phyloP scores from a whole-genome alignment of 116 monocot genomes.

The Thalassia testudinum region DNA sequence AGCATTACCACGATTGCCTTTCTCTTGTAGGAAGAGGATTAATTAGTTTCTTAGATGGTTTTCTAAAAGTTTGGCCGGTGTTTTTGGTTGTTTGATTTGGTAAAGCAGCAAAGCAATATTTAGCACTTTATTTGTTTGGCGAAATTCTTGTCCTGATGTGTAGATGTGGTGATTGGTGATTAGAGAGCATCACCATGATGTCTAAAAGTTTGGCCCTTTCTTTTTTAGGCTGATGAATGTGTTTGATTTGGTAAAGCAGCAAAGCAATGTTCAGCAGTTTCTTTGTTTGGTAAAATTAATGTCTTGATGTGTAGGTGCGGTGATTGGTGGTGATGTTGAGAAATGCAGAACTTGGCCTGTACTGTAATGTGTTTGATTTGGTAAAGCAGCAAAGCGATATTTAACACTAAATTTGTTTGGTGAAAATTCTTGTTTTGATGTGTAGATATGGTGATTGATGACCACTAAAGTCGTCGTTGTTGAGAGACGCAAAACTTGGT shows the following conservation, averaged over 20 bases:
- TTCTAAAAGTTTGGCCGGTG: too few species aligned
- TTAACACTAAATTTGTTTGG: neutral
- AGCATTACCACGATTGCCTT: neutral
- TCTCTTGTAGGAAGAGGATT: neutral
- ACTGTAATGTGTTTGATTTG: too few species aligned
- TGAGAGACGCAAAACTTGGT: slow-evolving; percentile 1
- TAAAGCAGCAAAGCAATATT: too few species aligned
- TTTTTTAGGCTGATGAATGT: neutral
- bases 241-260: too few species aligned
- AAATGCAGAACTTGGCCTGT: too few species aligned
- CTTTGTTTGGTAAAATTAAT: neutral
- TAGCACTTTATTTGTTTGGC: neutral
- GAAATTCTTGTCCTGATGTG: neutral
- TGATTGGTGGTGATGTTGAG: neutral
- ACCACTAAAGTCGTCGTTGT: slow-evolving; percentile 1
- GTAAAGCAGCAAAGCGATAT: too few species aligned
- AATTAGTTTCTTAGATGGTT: neutral
- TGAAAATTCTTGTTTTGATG: neutral
- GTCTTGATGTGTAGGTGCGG: neutral
- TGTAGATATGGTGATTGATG: neutral
- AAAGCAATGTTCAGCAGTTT: neutral
- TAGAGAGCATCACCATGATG: neutral
- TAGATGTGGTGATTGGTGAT: neutral
- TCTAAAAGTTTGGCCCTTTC: too few species aligned
- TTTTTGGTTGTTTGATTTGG: too few species aligned